A percentile compares a stretch with the other conserved stretches of the same genome.
phyloP scores from a whole-genome alignment of 768 basidiomycete genomes.

The Lentinula sp. region DNA sequence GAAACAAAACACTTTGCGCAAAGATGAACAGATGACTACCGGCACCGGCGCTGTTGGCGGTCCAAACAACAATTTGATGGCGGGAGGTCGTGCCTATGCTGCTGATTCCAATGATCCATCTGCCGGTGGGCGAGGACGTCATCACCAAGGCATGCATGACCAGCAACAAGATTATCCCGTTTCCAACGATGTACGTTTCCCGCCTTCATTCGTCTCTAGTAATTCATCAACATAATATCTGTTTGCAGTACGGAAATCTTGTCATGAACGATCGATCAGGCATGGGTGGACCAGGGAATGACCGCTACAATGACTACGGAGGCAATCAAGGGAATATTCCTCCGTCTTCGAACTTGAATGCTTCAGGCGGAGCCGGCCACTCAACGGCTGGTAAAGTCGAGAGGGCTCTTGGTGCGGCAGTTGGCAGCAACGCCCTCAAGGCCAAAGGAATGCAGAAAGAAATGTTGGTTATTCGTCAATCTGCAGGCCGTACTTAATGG shows the following conservation, averaged over 20 bases:
- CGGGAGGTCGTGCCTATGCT: not conserved
- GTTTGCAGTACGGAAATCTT: not conserved
- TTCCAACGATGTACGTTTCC: not conserved
- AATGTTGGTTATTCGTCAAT: constrained; percentile 20
- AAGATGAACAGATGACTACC: not conserved
- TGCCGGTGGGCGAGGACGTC: not conserved
- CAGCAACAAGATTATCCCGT: not conserved
- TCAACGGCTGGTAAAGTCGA: constrained; percentile 41
- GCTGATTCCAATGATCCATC: not conserved
- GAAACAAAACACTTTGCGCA: not conserved
- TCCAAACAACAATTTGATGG: not conserved
- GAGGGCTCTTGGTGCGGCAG: constrained; percentile 34
- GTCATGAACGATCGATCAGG: not conserved
- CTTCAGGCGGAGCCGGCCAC: constrained; percentile 21
- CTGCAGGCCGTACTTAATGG: not conserved
- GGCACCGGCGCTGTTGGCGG: not conserved
- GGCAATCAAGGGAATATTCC: not conserved
- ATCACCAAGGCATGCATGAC: not conserved
- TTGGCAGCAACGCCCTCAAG: constrained; percentile 42
- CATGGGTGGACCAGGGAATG: not conserved
- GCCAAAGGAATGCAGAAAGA: constrained; percentile 47
- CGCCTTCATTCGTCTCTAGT: too few relatives aligned
- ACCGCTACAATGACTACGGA: not conserved
- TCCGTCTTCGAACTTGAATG: not conserved
- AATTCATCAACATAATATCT: too few relatives aligned